Conservation (phyloP, 2,329 filamentous ascomycete species). For the Immersiporthe knoxdaviesiana region DNA sequence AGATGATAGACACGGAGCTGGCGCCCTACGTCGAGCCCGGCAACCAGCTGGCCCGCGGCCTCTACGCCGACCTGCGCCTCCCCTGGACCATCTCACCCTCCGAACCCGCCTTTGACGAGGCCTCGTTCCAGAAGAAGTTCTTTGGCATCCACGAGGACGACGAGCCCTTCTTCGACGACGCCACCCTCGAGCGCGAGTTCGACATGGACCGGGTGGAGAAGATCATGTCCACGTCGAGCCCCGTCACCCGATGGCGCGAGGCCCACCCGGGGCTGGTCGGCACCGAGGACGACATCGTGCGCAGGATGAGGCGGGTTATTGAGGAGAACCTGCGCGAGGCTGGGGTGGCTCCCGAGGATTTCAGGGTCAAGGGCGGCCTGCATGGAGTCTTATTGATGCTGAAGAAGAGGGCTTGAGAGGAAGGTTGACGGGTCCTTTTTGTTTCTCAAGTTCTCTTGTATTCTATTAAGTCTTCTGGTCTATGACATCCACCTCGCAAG, state of each 20-base stretch:
- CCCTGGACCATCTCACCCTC: constrained; percentile 51
- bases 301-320: constrained; percentile 35
- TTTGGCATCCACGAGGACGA: constrained; percentile 41
- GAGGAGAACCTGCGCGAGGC: constrained; percentile 37
- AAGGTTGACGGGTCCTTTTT: background rate
- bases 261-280: constrained; percentile 45
- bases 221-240: constrained; percentile 43
- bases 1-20: constrained; percentile 43
- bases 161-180: constrained; percentile 37
- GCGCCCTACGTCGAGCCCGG: constrained; percentile 45
- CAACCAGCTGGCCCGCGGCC: constrained; percentile 44
- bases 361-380: constrained; percentile 35
- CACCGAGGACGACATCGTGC: constrained; percentile 46
- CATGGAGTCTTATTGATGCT: constrained; percentile 37
- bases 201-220: constrained; percentile 43
- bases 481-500: too few relatives aligned
- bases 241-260: constrained; percentile 48
- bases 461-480: background rate
- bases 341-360: constrained; percentile 41
- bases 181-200: constrained; percentile 20
- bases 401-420: constrained; percentile 34
- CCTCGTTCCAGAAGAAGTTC: constrained; percentile 44
- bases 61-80: constrained; percentile 49
- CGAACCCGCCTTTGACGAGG: constrained; percentile 44
- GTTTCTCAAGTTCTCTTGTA: too few relatives aligned